Evolutionary conservation across 257 asterid species (phyloP).

Genomic region (Lantana camara): DNA sequence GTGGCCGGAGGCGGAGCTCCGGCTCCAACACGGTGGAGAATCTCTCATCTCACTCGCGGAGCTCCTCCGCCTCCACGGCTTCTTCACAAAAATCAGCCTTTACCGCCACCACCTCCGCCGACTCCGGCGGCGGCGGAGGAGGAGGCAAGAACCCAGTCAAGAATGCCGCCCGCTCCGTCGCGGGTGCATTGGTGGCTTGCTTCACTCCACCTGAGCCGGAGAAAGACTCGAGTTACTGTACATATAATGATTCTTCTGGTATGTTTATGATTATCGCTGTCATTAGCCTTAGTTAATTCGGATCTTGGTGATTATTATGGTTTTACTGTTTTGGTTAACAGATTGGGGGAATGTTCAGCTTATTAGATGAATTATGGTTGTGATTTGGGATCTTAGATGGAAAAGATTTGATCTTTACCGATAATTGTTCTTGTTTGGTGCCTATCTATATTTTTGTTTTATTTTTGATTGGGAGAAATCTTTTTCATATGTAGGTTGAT

Average conservation of each 20-base stretch:
- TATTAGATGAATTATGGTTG: neutral
- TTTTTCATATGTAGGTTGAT: neutral
- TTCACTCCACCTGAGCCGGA: constrained; percentile 66
- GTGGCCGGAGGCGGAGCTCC: constrained; percentile 43
- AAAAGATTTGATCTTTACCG: neutral
- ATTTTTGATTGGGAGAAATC: neutral
- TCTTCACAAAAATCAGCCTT: constrained; percentile 39
- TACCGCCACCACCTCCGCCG: constrained; percentile 24
- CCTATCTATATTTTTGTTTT: neutral
- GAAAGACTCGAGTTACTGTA: constrained; percentile 29
- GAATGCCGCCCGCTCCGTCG: constrained; percentile 53
- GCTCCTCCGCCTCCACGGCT: constrained; percentile 40
- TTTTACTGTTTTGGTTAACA: neutral
- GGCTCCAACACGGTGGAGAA: constrained; percentile 43
- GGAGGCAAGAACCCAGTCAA: constrained; percentile 35
- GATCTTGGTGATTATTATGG: neutral
- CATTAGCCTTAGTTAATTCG: constrained; percentile 6
- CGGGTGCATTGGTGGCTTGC: constrained; percentile 58
- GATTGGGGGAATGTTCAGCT: neutral
- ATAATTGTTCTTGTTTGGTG: neutral
- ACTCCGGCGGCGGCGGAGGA: too few species aligned
- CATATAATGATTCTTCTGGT: constrained; percentile 56
- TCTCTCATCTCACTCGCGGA: constrained; percentile 31
- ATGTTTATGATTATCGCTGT: neutral
- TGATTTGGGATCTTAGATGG: constrained; percentile 20